Base-by-base conservation (phyloP, 768 basidiomycete species). In the Pisolithus albus region DNA sequence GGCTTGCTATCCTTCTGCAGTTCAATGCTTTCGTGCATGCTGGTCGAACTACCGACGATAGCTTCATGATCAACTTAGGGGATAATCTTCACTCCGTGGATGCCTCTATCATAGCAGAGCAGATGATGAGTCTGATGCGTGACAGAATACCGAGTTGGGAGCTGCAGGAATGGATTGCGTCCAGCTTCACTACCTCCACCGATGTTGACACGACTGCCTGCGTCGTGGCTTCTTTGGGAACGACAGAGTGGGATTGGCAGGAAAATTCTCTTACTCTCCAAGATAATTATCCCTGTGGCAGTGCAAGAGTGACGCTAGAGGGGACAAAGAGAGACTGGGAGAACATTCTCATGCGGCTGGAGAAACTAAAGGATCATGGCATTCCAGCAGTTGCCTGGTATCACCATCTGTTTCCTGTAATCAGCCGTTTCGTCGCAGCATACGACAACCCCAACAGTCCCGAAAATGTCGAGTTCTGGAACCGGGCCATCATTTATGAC, bases 131-230 rank as follows among this genome's bases (percentile, higher is more conserved):
- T 13, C 23, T 67, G 38, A 60, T 67, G 55, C 59, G 52, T n/a
- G 51, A 56, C 10, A 53, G 52, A 5, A 55, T 70, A 43, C 34
- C 56, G 2, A 58, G 64, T 52, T 57, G 63, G 4, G 47, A 56
- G 0, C 59, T 78, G 4, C 59, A 64, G 28, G 60, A 67, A 0
- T 78, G 75, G 73, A 64, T 76, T 37, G 59, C 70, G 16, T 75
- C 75, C 5, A 47, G 63, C 28, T 77, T 79, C 56, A 66, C 71
- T 7, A 79, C 77, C 2, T 78, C 77, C 6, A 75, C 72, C 0
- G 16, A 30, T 4, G 64, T 63, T 34, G 76, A 77, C 46, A 66
- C 57, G 2, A 66, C 65, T n/a, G 60, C 69, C 0, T 70, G 64
- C 34, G 67, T 73, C 6, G 67, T 74, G 32, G 60, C 70, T 43